Base-by-base conservation (phyloP, 768 basidiomycete species). In the Pulveroboletus frians region DNA sequence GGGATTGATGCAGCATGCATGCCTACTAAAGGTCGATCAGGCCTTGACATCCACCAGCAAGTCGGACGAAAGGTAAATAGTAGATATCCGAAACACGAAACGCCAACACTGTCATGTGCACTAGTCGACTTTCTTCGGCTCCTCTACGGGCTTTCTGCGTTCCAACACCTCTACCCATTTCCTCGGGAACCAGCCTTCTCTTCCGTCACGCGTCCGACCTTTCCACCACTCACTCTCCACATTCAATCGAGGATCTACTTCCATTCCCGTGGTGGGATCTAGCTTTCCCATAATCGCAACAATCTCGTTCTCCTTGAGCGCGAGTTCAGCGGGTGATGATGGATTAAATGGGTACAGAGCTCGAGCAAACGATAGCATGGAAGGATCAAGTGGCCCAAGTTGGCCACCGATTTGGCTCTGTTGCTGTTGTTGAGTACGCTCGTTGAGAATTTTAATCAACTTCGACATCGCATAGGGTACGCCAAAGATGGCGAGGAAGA, bases 131-230 rank as follows among this genome's bases (percentile, higher is more conserved):
- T 73, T 75, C 61, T 75, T 77, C 5, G 56, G 58, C 47, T 70
- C 73, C 11, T 61, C 70, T 23, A 55, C 56, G 1, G 52, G 48
- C 46, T 69, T 73, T 58, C 61, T 65, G 60, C 77, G 73, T 60
- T 76, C 81, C 48, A 88, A 67, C 4, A 87, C 73, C 65, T 91
- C 80, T 4, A 94, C 91, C 79, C 87, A 94, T 56, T 87, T 92
- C 50, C 74, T 78, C 2, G 94, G 94, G 77, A 98, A 96, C 92
- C 92, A 98, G 0, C 94, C 94, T 57, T 89, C 84, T 56, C 85
- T 76, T 0, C 94, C 94, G 56, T 96, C 93, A 49, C 94, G 75
- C 52, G 89, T 93, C 39, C 94, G 77, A 1, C 94, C 94, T 66
- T 83, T 85, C 93, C 92, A 97, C 94, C 94, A 98, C 49, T 92